phyloP scores from a whole-genome alignment of 106 monocot genomes.

The Platanthera guangdongensis region DNA sequence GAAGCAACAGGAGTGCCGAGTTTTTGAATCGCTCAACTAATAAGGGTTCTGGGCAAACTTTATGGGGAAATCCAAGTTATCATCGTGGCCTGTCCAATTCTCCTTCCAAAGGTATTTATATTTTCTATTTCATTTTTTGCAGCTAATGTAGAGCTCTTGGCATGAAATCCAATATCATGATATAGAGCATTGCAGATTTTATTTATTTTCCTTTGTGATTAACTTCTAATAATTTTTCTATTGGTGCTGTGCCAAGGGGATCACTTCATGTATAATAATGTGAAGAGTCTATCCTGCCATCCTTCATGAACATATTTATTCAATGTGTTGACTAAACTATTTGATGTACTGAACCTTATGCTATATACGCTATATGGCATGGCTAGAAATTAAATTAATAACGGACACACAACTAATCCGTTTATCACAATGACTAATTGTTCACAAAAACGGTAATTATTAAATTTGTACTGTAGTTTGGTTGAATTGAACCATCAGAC shows the following conservation, averaged over 20 bases:
- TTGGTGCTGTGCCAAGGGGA: no score
- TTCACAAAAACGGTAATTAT: no score
- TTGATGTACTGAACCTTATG: not conserved
- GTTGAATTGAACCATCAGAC: no score
- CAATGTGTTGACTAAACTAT: not conserved
- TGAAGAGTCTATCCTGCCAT: no score
- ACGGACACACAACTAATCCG: no score
- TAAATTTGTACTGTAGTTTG: no score
- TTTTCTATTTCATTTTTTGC: not conserved
- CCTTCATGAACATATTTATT: no score
- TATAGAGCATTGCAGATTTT: not conserved
- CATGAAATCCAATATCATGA: not conserved
- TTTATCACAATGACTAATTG: no score
- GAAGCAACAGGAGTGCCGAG: constrained; percentile 38
- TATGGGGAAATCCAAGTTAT: constrained; percentile 22
- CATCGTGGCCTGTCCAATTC: constrained; percentile 25
- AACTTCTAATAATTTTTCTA: no score
- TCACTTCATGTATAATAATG: no score
- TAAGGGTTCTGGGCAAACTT: constrained; percentile 7
- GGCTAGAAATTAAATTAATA: no score
- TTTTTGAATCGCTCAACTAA: constrained; percentile 51
- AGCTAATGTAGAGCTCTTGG: not conserved
- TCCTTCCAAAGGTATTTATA: constrained; percentile 37
- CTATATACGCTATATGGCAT: no score
- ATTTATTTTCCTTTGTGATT: not conserved